phyloP scores from a whole-genome alignment of 2,329 filamentous ascomycete species.

The Phaeosphaeria sp. region DNA sequence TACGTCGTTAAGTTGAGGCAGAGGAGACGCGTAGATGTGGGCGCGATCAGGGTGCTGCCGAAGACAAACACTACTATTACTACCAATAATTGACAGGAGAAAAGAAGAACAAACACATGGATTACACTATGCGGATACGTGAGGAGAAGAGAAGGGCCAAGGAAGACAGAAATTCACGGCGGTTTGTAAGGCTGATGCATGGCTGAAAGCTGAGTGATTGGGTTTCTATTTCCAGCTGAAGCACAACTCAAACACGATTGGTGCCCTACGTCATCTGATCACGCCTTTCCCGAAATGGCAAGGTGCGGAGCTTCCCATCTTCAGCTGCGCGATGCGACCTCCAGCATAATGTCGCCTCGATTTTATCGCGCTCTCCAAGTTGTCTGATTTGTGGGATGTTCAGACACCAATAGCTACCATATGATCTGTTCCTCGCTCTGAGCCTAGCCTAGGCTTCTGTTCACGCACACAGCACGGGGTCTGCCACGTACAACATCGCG shows the following conservation, averaged over 20 bases:
- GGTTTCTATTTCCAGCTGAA: constrained; percentile 10
- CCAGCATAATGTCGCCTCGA: neutral
- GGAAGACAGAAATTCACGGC: neutral
- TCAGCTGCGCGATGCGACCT: neutral
- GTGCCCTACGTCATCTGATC: constrained; percentile 1
- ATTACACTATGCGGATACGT: neutral
- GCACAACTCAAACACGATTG: constrained; percentile 5
- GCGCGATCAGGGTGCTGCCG: neutral
- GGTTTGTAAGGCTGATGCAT: constrained; percentile 5
- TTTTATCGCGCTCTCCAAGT: neutral
- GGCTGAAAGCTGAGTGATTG: constrained; percentile 5
- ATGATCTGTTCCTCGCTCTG: too few relatives aligned
- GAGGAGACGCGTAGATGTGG: neutral
- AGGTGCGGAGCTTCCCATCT: neutral
- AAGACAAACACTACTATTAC: neutral
- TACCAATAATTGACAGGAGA: neutral
- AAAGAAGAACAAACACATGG: neutral
- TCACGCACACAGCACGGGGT: too few relatives aligned
- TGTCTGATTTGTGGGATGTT: neutral
- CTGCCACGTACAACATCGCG: too few relatives aligned
- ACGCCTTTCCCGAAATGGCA: neutral
- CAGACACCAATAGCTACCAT: too few relatives aligned
- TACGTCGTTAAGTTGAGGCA: neutral
- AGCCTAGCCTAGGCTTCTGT: too few relatives aligned
- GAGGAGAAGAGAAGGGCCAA: neutral